A percentile compares a stretch with the other conserved stretches of the same genome.
These are phyloP conservation scores for Ganoderma resinaceum DNA, from an alignment of 1,284 basidiomycete species.

Conservation along the genomic window DNA sequence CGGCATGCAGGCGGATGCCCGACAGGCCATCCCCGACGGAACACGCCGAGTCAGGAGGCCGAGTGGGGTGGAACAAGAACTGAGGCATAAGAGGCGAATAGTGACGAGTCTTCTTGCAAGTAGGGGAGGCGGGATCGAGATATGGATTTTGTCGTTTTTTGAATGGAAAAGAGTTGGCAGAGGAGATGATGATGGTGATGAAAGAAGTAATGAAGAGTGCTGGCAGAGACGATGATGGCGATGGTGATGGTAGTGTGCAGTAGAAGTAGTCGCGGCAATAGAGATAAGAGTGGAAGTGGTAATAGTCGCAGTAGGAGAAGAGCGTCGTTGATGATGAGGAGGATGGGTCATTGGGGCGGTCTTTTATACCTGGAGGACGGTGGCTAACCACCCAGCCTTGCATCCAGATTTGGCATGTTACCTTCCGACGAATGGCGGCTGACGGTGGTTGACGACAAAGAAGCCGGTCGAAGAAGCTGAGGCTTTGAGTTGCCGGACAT, in stretches of 20 bases:
- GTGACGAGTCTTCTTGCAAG: neutral
- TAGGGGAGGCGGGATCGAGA: neutral
- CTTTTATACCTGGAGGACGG: neutral
- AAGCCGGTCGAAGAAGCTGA: neutral
- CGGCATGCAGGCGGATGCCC: neutral
- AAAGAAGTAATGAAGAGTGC: neutral
- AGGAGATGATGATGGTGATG: too few species aligned
- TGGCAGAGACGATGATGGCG: neutral
- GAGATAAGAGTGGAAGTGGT: neutral
- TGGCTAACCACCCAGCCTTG: neutral
- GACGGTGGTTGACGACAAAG: neutral
- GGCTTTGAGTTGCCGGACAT: neutral
- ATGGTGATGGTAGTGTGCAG: neutral
- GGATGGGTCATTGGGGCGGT: neutral
- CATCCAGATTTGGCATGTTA: neutral
- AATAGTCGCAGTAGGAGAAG: neutral
- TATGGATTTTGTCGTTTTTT: neutral
- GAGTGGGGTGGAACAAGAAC: neutral
- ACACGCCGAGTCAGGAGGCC: neutral
- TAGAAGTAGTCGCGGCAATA: neutral
- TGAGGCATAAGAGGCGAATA: neutral
- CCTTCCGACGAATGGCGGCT: neutral
- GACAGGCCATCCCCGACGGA: neutral
- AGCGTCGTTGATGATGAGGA: neutral
- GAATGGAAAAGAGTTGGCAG: neutral